Conservation (phyloP, 1,284 basidiomycete species). For the Anthracocystis panici-leucophaei region DNA sequence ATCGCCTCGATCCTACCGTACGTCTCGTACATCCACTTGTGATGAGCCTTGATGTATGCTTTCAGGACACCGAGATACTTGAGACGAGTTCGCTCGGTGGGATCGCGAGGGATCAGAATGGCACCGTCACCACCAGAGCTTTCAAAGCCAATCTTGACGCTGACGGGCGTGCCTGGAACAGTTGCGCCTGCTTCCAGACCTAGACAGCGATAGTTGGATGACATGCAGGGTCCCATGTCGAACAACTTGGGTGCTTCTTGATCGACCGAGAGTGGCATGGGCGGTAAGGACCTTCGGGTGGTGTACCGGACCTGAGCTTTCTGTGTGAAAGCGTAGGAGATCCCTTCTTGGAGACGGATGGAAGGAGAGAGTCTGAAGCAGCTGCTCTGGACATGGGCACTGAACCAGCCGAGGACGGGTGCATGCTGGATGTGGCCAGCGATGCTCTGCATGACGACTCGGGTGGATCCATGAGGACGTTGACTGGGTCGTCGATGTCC, state of each 20-base stretch:
- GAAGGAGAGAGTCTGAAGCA: slow-evolving; percentile 28
- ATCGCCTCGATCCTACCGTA: slow-evolving; percentile 58
- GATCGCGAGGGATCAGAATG: slow-evolving; percentile 57
- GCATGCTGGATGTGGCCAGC: slow-evolving; percentile 10
- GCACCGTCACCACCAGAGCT: slow-evolving; percentile 58
- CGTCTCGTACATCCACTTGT: slow-evolving; percentile 54
- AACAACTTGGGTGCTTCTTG: slow-evolving; percentile 48
- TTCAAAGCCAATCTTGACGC: slow-evolving; percentile 54
- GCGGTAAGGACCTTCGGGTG: slow-evolving; percentile 46
- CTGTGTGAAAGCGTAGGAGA: slow-evolving; percentile 28
- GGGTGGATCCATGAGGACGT: background rate
- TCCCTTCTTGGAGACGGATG: slow-evolving; percentile 17
- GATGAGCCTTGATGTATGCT: slow-evolving; percentile 53
- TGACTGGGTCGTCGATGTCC: slow-evolving; percentile 19
- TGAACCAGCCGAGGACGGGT: slow-evolving; percentile 7
- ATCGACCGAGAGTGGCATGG: slow-evolving; percentile 55
- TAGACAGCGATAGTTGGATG: slow-evolving; percentile 50
- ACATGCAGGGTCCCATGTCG: slow-evolving; percentile 58
- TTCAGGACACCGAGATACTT: slow-evolving; percentile 58
- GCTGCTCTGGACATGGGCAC: slow-evolving; percentile 16
- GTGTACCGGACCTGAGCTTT: slow-evolving; percentile 40
- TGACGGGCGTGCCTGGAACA: slow-evolving; percentile 43
- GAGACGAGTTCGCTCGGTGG: slow-evolving; percentile 51
- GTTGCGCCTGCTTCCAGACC: slow-evolving; percentile 39
- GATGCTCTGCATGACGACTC: slow-evolving; percentile 18